Conservation (phyloP, 805 yeast genomes). For the Saccharomyces mikatae region DNA sequence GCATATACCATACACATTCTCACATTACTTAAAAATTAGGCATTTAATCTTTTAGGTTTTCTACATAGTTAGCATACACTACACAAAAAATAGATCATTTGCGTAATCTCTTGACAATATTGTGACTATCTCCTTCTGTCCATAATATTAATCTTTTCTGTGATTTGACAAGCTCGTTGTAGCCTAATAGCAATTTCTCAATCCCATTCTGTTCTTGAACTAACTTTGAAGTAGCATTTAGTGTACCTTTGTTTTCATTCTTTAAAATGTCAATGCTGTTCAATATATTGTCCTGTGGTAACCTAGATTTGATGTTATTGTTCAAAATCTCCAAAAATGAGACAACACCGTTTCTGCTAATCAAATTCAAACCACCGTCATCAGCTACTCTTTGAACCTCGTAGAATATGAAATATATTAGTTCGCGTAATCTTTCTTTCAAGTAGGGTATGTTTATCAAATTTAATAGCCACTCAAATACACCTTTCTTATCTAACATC, state of each 20-base stretch:
- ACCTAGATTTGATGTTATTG: not conserved
- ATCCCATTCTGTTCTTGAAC: constrained; percentile 36
- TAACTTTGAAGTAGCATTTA: constrained; percentile 31
- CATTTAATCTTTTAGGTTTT: not conserved
- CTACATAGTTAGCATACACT: not conserved
- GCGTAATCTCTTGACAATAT: constrained; percentile 39
- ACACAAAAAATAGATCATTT: constrained; percentile 3
- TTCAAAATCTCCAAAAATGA: constrained; percentile 31
- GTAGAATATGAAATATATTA: constrained; percentile 37
- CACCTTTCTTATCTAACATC: constrained; percentile 43
- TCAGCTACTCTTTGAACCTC: constrained; percentile 41
- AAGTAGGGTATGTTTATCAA: constrained; percentile 45
- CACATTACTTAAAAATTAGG: not conserved
- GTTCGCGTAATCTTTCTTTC: constrained; percentile 33
- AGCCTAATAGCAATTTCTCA: constrained; percentile 20
- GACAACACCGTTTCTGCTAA: constrained; percentile 49
- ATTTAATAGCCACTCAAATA: constrained; percentile 62
- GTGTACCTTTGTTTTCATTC: constrained; percentile 9
- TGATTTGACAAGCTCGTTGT: constrained; percentile 26
- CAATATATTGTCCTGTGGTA: constrained; percentile 7
- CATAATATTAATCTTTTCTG: constrained; percentile 57
- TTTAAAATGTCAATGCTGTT: constrained; percentile 4
- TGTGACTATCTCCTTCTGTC: constrained; percentile 44
- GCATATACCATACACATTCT: not conserved
- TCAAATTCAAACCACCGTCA: constrained; percentile 48